Evolutionary conservation across 768 basidiomycete genomes (phyloP), one percentile per base, ranked within the genome.

Genomic region (Leccinum arenicola): DNA sequence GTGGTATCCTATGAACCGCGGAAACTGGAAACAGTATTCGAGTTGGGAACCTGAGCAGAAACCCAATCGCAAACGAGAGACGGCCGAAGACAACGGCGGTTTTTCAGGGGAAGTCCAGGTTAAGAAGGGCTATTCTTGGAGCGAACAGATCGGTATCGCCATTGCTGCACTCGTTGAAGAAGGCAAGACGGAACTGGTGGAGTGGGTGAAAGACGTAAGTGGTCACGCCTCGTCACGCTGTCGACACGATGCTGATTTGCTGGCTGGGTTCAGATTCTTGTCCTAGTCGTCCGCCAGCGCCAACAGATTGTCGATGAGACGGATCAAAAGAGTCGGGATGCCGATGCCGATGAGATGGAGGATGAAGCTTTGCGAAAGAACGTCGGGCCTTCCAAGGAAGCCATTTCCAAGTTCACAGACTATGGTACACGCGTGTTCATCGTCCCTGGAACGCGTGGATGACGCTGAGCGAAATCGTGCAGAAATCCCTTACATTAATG

Each of bases 1-100:
- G 9, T 92, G 92, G 79, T 95, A 89, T 77, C 93, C 93, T 14
- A 95, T 91, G 78, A 93, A 91, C 73, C 82, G 89, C 63, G 85
- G 87, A 15, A 78, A 88, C 65, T 95, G 93, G 90, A 93, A 94
- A 74, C 84, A 85, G 66, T 90, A 82, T 69, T 92, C 91, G 8
- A 89, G 86, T 64, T 88, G 85, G 83, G 81, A 88, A 73, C 86
- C 87, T 0, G 78, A 79, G 40, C 64, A 63, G 62, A 86, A 74
- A 65, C 75, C 56, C 67, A 68, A 43, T 74, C 78, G 52, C 73
- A 69, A 55, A 55, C 65, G 29, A 12, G 64, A 76, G 52, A 58
- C 50, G 6, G 55, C 67, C 19, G 70, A 71, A 52, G 82, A 84
- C 62, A 38, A 33, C 58, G 75, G 69, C 12, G 71, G 73, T 52